Evolutionary conservation across 2,329 filamentous ascomycete genomes (phyloP).

Genomic region (Scedosporium apiospermum): DNA sequence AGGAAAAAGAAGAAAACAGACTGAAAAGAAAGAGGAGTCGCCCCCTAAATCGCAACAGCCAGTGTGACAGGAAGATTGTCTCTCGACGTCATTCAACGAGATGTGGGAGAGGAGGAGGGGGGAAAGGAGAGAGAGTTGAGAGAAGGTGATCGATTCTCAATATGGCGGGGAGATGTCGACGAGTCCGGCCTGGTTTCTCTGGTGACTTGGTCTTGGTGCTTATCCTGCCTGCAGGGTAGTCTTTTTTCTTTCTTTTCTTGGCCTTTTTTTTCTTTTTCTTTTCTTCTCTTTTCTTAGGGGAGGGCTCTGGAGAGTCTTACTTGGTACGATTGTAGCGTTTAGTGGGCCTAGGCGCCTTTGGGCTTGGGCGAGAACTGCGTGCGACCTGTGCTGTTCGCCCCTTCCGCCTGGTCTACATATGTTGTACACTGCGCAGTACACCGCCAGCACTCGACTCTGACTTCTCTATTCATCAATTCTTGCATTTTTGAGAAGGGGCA

Average conservation of each 20-base stretch:
- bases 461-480: too few relatives aligned
- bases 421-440: too few relatives aligned
- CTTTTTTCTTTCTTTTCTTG: neutral
- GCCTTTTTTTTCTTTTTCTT: too few relatives aligned
- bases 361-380: neutral
- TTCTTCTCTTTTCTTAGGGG: neutral
- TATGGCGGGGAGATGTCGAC: constrained; percentile 8
- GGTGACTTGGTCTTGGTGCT: neutral
- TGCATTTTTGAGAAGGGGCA: too few relatives aligned
- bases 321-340: neutral
- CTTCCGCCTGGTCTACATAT: too few relatives aligned
- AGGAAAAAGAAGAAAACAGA: constrained; percentile 12
- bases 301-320: neutral
- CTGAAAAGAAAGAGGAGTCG: constrained; percentile 12
- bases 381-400: neutral
- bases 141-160: constrained; percentile 12
- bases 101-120: constrained; percentile 11
- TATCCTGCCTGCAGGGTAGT: neutral
- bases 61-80: constrained; percentile 9
- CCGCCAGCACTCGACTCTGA: too few relatives aligned
- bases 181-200: neutral
- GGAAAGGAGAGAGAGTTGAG: constrained; percentile 14
- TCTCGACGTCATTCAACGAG: constrained; percentile 8
- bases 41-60: constrained; percentile 12
- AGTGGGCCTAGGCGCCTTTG: neutral